Evolutionary conservation across 108 stramenopile genomes (phyloP).

Genomic region (Seminavis robusta): DNA sequence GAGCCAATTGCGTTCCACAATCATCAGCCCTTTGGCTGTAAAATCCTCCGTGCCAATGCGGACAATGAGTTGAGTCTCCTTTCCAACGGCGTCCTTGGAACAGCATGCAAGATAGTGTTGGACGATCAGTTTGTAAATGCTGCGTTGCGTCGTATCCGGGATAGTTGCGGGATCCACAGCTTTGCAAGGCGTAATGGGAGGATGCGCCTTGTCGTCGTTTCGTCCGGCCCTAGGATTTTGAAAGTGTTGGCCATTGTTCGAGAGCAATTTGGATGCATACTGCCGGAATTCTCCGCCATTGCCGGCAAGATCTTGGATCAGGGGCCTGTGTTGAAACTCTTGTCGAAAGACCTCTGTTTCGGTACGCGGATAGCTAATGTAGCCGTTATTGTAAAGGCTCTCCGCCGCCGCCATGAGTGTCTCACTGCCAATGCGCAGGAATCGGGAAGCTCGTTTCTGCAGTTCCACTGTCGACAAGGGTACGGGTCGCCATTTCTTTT

Average conservation of each 20-base stretch:
- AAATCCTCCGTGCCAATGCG: slow-evolving; percentile 88
- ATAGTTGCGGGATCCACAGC: slow-evolving; percentile 84
- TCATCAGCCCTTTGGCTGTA: slow-evolving; percentile 84
- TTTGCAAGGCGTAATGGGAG: slow-evolving; percentile 97
- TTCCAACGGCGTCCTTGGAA: slow-evolving; percentile 89
- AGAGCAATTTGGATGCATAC: slow-evolving; percentile 67
- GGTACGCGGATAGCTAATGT: slow-evolving; percentile 95
- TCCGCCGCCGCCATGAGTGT: slow-evolving; percentile 95
- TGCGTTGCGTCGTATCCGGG: slow-evolving; percentile 59
- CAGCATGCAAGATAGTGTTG: slow-evolving; percentile 99
- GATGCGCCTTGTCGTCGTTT: slow-evolving; percentile 97
- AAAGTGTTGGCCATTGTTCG: slow-evolving; percentile 60
- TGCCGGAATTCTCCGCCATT: slow-evolving; percentile 41
- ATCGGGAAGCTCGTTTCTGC: slow-evolving; percentile 92
- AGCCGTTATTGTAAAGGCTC: slow-evolving; percentile 90
- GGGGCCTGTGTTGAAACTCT: slow-evolving; percentile 78
- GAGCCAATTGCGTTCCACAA: slow-evolving; percentile 84
- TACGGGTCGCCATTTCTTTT: slow-evolving; percentile 88
- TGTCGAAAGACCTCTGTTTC: slow-evolving; percentile 95
- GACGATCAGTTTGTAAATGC: slow-evolving; percentile 87
- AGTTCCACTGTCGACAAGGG: slow-evolving; percentile 97
- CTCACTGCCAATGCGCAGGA: slow-evolving; percentile 85
- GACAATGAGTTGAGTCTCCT: slow-evolving; percentile 80
- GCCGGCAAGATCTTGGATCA: slow-evolving; percentile 71
- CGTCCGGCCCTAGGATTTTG: slow-evolving; percentile 79